Evolutionary conservation across 352 stramenopile genomes (phyloP).

Genomic region (Globisporangium echinulatum): DNA sequence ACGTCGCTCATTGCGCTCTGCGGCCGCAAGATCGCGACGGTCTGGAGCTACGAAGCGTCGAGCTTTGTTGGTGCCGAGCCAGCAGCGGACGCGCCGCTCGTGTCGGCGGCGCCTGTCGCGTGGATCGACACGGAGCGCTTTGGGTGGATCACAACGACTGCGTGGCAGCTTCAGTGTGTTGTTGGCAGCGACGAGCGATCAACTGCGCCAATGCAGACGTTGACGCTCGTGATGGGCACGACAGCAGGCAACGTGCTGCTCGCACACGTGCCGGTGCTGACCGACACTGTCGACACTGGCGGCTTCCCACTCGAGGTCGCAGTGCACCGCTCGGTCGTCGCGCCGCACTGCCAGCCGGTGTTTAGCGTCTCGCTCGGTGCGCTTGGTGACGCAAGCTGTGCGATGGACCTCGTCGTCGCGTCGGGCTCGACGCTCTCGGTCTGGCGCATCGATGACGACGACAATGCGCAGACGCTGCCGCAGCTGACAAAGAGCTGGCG

Average conservation of each 20-base stretch:
- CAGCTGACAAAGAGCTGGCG: slow-evolving; percentile 31
- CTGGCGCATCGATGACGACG: slow-evolving; percentile 18
- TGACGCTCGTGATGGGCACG: slow-evolving; percentile 55
- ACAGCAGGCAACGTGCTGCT: slow-evolving; percentile 57
- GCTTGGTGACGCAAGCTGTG: slow-evolving; percentile 33
- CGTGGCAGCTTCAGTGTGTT: slow-evolving; percentile 34
- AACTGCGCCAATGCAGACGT: slow-evolving; percentile 17
- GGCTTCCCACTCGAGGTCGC: slow-evolving; percentile 15
- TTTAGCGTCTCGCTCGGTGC: slow-evolving; percentile 24
- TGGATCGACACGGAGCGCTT: slow-evolving; percentile 65
- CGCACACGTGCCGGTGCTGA: slow-evolving; percentile 24
- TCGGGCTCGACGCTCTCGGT: slow-evolving; percentile 66
- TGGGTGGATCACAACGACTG: slow-evolving; percentile 59
- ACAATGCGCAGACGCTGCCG: slow-evolving; percentile 46
- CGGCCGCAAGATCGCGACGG: slow-evolving; percentile 50
- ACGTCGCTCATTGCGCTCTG: slow-evolving; percentile 66
- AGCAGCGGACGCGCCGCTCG: slow-evolving; percentile 11
- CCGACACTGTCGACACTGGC: not conserved
- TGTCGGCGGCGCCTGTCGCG: slow-evolving; percentile 23
- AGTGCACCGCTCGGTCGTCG: slow-evolving; percentile 43
- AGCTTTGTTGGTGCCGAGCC: slow-evolving; percentile 20
- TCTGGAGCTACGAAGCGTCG: slow-evolving; percentile 63
- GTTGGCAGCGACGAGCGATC: slow-evolving; percentile 17
- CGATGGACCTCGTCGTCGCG: slow-evolving; percentile 42
- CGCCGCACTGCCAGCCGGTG: slow-evolving; percentile 57